Conservation (phyloP, 148 eudicot species). For the Gaultheria prostrata region DNA sequence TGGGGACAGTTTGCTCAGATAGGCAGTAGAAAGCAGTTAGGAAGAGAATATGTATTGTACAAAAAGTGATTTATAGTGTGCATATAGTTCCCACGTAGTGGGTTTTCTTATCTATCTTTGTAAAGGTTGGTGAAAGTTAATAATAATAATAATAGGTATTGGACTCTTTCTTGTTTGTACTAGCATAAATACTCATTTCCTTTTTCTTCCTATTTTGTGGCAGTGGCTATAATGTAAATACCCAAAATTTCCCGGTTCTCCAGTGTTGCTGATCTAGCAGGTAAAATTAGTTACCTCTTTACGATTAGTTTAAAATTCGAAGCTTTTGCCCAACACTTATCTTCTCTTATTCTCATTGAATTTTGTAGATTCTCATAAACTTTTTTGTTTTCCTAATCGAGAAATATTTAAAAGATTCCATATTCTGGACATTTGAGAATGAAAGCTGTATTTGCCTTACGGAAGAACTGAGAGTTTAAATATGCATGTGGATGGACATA, state of each 20-base stretch:
- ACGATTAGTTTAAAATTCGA: background rate
- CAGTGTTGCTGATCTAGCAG: slow-evolving; percentile 10
- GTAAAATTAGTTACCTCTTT: background rate
- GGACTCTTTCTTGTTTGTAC: background rate
- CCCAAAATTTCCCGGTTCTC: background rate
- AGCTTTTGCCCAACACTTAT: background rate
- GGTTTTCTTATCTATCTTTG: slow-evolving; percentile 1
- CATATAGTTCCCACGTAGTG: slow-evolving; percentile 8
- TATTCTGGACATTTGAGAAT: background rate
- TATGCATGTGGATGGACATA: background rate
- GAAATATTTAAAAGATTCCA: background rate
- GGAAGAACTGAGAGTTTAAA: background rate
- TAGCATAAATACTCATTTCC: background rate
- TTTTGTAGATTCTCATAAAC: background rate
- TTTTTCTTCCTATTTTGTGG: slow-evolving; percentile 14
- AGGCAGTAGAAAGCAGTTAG: slow-evolving; percentile 16
- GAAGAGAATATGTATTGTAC: slow-evolving; percentile 6
- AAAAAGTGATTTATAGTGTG: slow-evolving; percentile 8
- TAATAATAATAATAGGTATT: background rate
- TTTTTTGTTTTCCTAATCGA: background rate
- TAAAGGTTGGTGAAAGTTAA: slow-evolving; percentile 16
- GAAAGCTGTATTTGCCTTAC: background rate
- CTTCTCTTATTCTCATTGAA: background rate
- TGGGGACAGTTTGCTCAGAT: slow-evolving; percentile 5
- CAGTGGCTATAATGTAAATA: slow-evolving; percentile 26